Evolutionary conservation across 768 basidiomycete genomes (phyloP).

Genomic region (Podaxis carcinomalis): DNA sequence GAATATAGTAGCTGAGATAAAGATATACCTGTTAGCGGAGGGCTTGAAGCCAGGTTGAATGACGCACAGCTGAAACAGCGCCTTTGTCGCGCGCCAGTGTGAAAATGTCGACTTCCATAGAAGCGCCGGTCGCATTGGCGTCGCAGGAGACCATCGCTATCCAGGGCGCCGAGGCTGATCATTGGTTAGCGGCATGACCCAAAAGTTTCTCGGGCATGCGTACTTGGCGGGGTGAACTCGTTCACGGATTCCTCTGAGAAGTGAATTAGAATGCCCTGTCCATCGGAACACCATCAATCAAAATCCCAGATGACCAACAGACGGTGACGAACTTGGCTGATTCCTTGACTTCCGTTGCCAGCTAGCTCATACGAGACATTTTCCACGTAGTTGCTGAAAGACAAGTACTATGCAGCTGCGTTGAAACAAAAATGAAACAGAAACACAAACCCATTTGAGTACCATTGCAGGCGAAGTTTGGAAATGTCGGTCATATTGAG

Average conservation of each 20-base stretch:
- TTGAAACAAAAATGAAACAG: not conserved
- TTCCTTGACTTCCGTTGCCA: conserved; percentile 42
- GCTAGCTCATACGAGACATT: conserved; percentile 59
- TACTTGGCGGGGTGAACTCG: conserved; percentile 45
- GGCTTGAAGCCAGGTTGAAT: not conserved
- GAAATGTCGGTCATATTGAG: conserved; percentile 55
- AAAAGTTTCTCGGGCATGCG: conserved; percentile 15
- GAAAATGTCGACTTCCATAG: conserved; percentile 68
- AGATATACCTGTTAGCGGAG: not conserved
- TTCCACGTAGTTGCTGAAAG: conserved; percentile 43
- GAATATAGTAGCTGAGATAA: conserved; percentile 76
- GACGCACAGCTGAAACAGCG: conserved; percentile 71
- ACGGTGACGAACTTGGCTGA: conserved; percentile 45
- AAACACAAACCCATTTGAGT: conserved; percentile 40
- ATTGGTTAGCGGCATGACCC: conserved; percentile 12
- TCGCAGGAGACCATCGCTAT: conserved; percentile 88
- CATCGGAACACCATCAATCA: conserved; percentile 1
- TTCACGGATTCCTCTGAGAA: conserved; percentile 63
- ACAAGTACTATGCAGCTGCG: not conserved
- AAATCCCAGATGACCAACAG: not conserved
- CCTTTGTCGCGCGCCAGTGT: conserved; percentile 76
- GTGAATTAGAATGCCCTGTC: conserved; percentile 77
- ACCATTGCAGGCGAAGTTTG: conserved; percentile 59
- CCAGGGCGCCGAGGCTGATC: conserved; percentile 76
- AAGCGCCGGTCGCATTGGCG: conserved; percentile 62